Percentiles rank a stretch among this genome's conserved stretches.
Conservation (phyloP, 768 basidiomycete genomes). For the Collybia sp. region DNA sequence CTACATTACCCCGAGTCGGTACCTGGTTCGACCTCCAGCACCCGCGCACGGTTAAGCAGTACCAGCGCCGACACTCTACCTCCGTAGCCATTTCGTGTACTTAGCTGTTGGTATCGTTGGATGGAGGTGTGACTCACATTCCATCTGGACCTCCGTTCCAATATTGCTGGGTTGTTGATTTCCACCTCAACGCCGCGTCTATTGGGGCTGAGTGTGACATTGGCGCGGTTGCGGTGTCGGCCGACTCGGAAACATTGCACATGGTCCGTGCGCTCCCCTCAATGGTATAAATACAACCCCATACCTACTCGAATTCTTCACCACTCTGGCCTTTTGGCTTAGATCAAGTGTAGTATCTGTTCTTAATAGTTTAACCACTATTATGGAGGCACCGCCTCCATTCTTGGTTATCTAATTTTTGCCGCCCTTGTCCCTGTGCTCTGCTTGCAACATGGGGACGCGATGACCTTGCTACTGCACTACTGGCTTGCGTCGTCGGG, state of each 20-base stretch:
- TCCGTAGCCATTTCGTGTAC: no score
- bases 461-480: constrained; percentile 56
- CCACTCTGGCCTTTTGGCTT: constrained; percentile 96
- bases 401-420: constrained; percentile 55
- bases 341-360: constrained; percentile 98
- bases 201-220: no score
- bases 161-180: no score
- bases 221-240: no score
- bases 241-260: not conserved
- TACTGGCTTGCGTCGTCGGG: constrained; percentile 61
- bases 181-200: no score
- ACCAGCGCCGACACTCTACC: no score
- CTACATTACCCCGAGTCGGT: no score
- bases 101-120: no score
- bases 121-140: no score
- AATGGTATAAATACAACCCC: constrained; percentile 22
- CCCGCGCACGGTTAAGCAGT: no score
- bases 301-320: constrained; percentile 33
- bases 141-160: no score
- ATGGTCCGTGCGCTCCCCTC: constrained; percentile 30
- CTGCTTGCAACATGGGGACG: constrained; percentile 53
- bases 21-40: no score
- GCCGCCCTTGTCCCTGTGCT: constrained; percentile 46
- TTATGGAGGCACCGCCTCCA: constrained; percentile 51
- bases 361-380: constrained; percentile 81